Evolutionary conservation across 2,329 filamentous ascomycete species (phyloP).

Genomic region (Sclerotiophoma versabilis): DNA sequence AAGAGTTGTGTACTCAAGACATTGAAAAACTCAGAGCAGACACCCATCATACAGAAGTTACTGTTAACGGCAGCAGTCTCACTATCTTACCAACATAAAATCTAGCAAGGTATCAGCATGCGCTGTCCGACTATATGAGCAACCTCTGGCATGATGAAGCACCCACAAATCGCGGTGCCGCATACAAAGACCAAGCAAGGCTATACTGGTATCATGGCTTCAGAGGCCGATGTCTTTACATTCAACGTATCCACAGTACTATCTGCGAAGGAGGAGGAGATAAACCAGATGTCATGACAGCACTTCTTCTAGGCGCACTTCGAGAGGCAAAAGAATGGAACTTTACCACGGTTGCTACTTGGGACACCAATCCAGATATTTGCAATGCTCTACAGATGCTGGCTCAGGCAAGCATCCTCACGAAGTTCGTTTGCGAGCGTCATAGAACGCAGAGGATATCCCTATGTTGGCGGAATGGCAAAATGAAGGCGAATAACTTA

Average conservation of each 20-base stretch:
- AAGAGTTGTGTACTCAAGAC: not conserved
- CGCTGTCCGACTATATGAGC: slow-evolving; percentile 6
- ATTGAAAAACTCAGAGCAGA: not conserved
- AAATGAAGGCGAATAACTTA: not conserved
- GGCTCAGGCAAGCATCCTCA: not conserved
- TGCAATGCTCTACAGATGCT: not conserved
- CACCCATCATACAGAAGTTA: not conserved
- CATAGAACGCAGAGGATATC: not conserved
- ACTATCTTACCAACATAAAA: not conserved
- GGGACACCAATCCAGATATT: not conserved
- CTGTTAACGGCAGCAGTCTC: not conserved
- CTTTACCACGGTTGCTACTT: slow-evolving; percentile 1
- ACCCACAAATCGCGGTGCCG: not conserved
- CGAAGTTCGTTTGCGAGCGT: not conserved
- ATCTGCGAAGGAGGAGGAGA: not conserved
- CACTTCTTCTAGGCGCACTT: slow-evolving; percentile 1
- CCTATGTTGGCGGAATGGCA: not conserved
- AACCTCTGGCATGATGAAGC: not conserved
- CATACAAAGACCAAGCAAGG: slow-evolving; percentile 1
- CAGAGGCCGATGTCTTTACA: slow-evolving; percentile 3
- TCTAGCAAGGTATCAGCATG: slow-evolving; percentile 8
- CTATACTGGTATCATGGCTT: slow-evolving; percentile 14
- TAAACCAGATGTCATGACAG: not conserved
- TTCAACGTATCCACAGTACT: slow-evolving; percentile 1
- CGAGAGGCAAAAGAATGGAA: slow-evolving; percentile 12